These are phyloP conservation scores for Apiotrichum siamense DNA, from an alignment of 1,284 basidiomycete species.

Conservation along the genomic window DNA sequence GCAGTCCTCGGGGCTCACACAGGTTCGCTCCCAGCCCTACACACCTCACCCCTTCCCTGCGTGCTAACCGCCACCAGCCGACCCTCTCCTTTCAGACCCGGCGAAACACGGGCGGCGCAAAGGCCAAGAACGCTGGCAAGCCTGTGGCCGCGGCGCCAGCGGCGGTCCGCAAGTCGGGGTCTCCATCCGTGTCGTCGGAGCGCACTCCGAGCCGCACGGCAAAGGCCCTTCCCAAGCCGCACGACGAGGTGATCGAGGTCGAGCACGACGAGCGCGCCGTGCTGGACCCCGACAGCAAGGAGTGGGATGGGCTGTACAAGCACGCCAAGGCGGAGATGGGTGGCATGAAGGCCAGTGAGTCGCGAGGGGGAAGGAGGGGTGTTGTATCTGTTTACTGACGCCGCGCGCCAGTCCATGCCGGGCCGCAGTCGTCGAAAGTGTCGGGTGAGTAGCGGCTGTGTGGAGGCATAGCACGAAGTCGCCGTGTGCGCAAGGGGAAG, in stretches of 20 bases:
- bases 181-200: conserved; percentile 3
- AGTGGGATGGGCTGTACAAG: conserved; percentile 53
- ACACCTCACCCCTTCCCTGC: neutral
- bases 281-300: conserved; percentile 51
- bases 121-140: conserved; percentile 1
- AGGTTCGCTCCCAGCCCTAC: conserved; percentile 9
- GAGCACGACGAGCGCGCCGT: conserved; percentile 13
- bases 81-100: conserved; percentile 25
- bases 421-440: conserved; percentile 38
- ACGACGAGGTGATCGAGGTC: conserved; percentile 1
- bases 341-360: conserved; percentile 57
- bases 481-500: no score
- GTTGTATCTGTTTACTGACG: no score
- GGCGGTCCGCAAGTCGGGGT: neutral
- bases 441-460: conserved; percentile 30
- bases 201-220: neutral
- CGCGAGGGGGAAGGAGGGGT: no score
- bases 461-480: no score
- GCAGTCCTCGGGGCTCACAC: conserved; percentile 17
- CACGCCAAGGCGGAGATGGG: conserved; percentile 57
- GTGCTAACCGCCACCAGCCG: conserved; percentile 13
- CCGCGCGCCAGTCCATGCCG: conserved; percentile 30
- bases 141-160: neutral
- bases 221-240: conserved; percentile 1
- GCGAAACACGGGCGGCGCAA: conserved; percentile 9